Evolutionary conservation across 805 yeast genomes (phyloP).

Genomic region (Spathaspora sp.): DNA sequence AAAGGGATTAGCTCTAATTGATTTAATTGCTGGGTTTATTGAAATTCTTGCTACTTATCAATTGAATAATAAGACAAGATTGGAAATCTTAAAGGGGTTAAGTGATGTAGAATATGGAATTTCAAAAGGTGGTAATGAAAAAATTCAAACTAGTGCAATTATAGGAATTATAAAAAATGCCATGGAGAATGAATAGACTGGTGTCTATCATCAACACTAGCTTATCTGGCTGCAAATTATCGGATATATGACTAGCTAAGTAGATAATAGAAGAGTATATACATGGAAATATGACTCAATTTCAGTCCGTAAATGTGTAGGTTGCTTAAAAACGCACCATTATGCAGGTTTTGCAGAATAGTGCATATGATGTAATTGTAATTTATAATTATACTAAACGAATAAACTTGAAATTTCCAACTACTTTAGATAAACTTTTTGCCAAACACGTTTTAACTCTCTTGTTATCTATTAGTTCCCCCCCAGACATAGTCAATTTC

Average conservation of each 20-base stretch:
- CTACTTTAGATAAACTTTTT: too few relatives aligned
- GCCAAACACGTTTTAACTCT: too few relatives aligned
- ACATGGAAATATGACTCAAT: neutral
- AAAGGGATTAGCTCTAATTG: slow-evolving; percentile 89
- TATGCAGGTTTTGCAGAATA: too few relatives aligned
- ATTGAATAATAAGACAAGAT: slow-evolving; percentile 58
- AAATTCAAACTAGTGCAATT: slow-evolving; percentile 83
- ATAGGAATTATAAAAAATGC: slow-evolving; percentile 80
- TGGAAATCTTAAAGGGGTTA: slow-evolving; percentile 62
- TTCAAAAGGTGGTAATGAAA: slow-evolving; percentile 88
- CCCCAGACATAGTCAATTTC: too few relatives aligned
- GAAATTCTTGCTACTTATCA: slow-evolving; percentile 68
- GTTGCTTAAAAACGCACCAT: too few relatives aligned
- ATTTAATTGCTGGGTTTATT: slow-evolving; percentile 72
- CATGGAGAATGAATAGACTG: slow-evolving; percentile 39
- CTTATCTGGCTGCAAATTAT: neutral
- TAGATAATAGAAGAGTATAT: neutral
- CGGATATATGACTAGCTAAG: neutral
- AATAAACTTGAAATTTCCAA: too few relatives aligned
- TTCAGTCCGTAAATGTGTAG: neutral
- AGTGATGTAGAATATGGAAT: slow-evolving; percentile 90
- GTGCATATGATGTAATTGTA: too few relatives aligned
- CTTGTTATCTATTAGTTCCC: too few relatives aligned
- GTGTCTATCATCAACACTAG: neutral
- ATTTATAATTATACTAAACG: too few relatives aligned